Conservation (phyloP, 768 basidiomycete species). For the Kwoniella mangroviensis region DNA sequence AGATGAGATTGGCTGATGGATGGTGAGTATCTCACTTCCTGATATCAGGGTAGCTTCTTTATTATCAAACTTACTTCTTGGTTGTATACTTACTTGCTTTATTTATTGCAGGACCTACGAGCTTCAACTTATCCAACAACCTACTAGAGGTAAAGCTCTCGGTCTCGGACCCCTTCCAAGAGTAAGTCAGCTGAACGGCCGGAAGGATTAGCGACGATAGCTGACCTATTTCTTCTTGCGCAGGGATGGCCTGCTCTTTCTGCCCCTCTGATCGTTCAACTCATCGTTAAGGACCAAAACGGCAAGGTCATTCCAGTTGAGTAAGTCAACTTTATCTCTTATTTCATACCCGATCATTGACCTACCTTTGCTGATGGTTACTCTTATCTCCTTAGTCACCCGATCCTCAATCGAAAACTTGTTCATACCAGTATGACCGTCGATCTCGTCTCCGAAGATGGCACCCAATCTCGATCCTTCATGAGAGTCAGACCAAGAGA, state of each 20-base stretch:
- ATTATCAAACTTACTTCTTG: too few relatives aligned
- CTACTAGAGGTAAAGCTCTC: conserved; percentile 17
- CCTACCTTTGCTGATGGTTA: neutral
- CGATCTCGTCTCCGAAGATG: conserved; percentile 24
- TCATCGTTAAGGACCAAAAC: conserved; percentile 10
- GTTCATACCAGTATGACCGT: conserved; percentile 25
- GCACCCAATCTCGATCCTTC: conserved; percentile 5
- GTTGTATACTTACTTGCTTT: neutral
- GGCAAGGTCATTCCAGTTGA: conserved; percentile 10
- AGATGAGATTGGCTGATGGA: neutral
- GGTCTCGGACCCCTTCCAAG: conserved; percentile 7
- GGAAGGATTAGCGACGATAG: neutral
- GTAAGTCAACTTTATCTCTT: neutral
- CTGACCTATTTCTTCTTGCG: neutral
- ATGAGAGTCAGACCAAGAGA: conserved; percentile 11
- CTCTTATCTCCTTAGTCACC: neutral
- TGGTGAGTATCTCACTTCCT: conserved; percentile 6
- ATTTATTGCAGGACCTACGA: conserved; percentile 4
- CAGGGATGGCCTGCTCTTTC: conserved; percentile 25
- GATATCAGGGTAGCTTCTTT: neutral
- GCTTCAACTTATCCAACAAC: conserved; percentile 13
- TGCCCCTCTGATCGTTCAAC: conserved; percentile 16
- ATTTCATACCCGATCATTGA: neutral
- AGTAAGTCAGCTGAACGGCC: neutral
- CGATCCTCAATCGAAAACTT: conserved; percentile 9